Conservation (phyloP, 305 asterid species). For the Withania somnifera region DNA sequence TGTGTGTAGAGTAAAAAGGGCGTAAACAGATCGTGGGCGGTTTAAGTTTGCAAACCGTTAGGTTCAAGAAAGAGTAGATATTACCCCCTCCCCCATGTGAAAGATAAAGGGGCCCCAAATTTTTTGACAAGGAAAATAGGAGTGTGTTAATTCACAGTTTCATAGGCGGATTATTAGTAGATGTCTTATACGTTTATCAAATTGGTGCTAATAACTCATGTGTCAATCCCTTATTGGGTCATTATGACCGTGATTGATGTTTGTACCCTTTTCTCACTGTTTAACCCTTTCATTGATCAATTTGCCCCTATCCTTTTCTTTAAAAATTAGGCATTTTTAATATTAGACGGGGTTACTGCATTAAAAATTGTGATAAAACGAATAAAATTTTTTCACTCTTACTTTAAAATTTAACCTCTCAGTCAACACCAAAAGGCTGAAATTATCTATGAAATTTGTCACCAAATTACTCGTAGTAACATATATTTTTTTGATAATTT, state of each 20-base stretch:
- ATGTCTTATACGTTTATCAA: background rate
- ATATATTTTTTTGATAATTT: no score
- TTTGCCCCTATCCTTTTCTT: background rate
- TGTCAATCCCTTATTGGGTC: slow-evolving; percentile 24
- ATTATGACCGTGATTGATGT: slow-evolving; percentile 27
- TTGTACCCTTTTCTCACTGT: slow-evolving; percentile 5
- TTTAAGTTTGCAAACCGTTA: slow-evolving; percentile 43
- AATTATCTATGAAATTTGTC: no score
- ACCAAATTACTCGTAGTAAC: no score
- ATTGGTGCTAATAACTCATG: slow-evolving; percentile 21
- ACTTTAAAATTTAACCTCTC: no score
- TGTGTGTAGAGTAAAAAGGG: background rate
- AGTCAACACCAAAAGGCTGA: no score
- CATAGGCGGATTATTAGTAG: slow-evolving; percentile 19
- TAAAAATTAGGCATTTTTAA: background rate
- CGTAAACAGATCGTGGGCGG: slow-evolving; percentile 35
- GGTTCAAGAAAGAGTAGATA: slow-evolving; percentile 40
- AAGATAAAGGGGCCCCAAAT: background rate
- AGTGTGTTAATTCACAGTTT: slow-evolving; percentile 6
- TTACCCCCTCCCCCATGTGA: slow-evolving; percentile 30
- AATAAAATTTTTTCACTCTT: rapidly evolving
- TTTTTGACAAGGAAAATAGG: background rate
- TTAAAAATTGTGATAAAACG: background rate
- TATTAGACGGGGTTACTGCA: background rate
- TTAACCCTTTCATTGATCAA: background rate